phyloP scores from a whole-genome alignment of 1,139 yeast genomes.

The Meyerozyma guilliermondii region DNA sequence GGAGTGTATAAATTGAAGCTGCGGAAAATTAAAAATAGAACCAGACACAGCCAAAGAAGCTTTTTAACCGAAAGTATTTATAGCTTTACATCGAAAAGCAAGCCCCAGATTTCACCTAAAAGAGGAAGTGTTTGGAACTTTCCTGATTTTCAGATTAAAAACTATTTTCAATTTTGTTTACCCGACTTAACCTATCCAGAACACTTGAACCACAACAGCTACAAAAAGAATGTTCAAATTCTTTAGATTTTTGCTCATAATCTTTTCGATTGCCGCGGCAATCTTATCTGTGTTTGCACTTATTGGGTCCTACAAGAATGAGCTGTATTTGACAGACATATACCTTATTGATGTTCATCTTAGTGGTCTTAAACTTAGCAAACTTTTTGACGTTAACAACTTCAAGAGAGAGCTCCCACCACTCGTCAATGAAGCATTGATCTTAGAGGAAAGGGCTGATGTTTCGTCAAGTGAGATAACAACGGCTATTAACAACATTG shows the following conservation, averaged over 20 bases:
- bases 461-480: background rate
- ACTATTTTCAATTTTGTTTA: no score
- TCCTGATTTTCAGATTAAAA: no score
- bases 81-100: no score
- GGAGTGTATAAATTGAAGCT: background rate
- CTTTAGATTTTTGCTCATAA: slow-evolving; percentile 30
- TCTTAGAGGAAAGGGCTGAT: background rate
- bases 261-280: slow-evolving; percentile 31
- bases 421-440: background rate
- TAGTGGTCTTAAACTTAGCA: slow-evolving; percentile 26
- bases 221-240: slow-evolving; percentile 33
- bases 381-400: slow-evolving; percentile 19
- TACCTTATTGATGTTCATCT: slow-evolving; percentile 37
- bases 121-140: no score
- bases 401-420: background rate
- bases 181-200: no score
- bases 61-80: no score
- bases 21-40: background rate
- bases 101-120: no score
- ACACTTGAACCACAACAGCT: no score
- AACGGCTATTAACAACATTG: slow-evolving; percentile 10
- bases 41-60: background rate
- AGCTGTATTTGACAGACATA: slow-evolving; percentile 29
- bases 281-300: slow-evolving; percentile 36
- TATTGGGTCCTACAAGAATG: slow-evolving; percentile 38